Base-by-base conservation (phyloP, 345 rosid genomes). In the Rhizophora apiculata region DNA sequence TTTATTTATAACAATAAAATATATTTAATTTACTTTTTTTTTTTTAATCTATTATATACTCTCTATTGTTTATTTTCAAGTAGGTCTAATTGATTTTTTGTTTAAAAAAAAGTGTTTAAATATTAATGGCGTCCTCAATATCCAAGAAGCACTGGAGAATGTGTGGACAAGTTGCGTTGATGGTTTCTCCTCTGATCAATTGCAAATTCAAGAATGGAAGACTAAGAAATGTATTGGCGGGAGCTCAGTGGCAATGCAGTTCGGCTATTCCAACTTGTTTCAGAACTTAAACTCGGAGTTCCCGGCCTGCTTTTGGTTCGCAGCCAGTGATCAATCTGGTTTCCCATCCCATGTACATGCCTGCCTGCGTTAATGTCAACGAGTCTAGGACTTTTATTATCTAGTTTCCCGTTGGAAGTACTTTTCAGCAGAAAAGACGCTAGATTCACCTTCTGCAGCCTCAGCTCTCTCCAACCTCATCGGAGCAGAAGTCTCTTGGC, bases 351-450 rank as follows among this genome's bases (percentile, higher is more conserved):
- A 37, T 55, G 15, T 5, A 26, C 69, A 60, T 6, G 57, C 43
- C 66, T 69, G 22, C 65, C 73, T 24, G 64, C 34, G n/a, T 72
- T 48, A 55, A 36, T 49, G 31, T 62, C 68, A 7, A 67, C 53
- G 16, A 62, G 65, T 55, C 62, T 68, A 34, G 85, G 72, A 63
- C 64, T 59, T 7, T 65, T 72, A 49, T 54, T 77, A 30, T 77
- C 87, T 10, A 79, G 64, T 54, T 63, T 79, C 84, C 69, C 76
- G 66, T 82, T 85, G 82, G 82, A 82, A 82, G 78, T 88, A 86
- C 68, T 71, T 85, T 62, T 86, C 88, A 32, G 93, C 88, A 9
- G 74, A 80, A 57, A 86, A 86, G 32, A 88, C 79, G 3, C 86
- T 74, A 24, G 83, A 76, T 61, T 82, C 90, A 9, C 77, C 82